Conservation (phyloP, 176 grass and related monocot genomes). For the Avena sativa region DNA sequence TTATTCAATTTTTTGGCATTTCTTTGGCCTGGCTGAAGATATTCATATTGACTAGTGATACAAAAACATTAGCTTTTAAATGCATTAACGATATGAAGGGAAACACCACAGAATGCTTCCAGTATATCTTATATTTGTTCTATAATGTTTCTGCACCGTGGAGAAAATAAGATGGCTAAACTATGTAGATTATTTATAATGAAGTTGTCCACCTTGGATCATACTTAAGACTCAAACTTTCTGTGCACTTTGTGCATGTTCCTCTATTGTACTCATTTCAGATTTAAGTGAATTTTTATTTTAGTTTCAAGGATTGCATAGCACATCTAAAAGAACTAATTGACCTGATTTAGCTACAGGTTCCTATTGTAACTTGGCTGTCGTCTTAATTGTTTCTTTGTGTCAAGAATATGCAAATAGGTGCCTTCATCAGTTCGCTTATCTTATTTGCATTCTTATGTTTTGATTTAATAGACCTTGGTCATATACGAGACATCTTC, state of each 20-base stretch:
- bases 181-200: neutral
- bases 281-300: neutral
- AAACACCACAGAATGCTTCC: neutral
- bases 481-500: constrained; percentile 93
- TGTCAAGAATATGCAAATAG: neutral
- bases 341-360: neutral
- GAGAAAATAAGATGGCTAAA: constrained; percentile 3
- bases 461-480: constrained; percentile 62
- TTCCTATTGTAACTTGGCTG: constrained; percentile 19
- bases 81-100: neutral
- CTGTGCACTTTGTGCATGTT: neutral
- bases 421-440: neutral
- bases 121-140: neutral
- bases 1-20: neutral
- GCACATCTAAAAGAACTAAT: neutral
- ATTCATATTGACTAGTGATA: neutral
- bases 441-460: neutral
- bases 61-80: neutral
- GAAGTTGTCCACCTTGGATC: neutral
- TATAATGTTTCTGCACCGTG: neutral
- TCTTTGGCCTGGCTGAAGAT: neutral
- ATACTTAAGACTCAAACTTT: neutral
- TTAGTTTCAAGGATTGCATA: neutral
- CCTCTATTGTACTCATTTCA: neutral
- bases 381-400: neutral